Evolutionary conservation across 768 basidiomycete genomes (phyloP).

Genomic region (Phlebiopsis flavidoalba): DNA sequence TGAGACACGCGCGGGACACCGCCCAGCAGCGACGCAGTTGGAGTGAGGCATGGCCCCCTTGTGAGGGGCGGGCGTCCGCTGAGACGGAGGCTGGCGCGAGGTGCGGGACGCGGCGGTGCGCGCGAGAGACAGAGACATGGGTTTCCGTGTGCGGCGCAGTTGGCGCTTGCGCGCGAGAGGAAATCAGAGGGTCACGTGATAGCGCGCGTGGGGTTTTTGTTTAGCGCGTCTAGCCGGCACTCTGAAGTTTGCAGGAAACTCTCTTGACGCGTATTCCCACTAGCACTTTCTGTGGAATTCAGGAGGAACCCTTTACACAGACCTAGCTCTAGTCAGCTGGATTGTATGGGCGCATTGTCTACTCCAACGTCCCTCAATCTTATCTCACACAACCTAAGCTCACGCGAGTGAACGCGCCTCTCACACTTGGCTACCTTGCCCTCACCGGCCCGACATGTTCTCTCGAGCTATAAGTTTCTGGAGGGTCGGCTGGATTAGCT

Average conservation of each 20-base stretch:
- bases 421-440: not conserved
- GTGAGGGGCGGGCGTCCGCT: not conserved
- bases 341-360: not conserved
- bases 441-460: not conserved
- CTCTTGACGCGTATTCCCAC: too few species aligned
- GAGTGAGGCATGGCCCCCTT: not conserved
- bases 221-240: not conserved
- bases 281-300: not conserved
- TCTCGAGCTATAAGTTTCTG: not conserved
- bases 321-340: not conserved
- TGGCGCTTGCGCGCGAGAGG: not conserved
- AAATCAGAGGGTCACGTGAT: not conserved
- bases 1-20: not conserved
- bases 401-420: not conserved
- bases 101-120: slow-evolving; percentile 5
- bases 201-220: too few species aligned
- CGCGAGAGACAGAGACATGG: slow-evolving; percentile 8
- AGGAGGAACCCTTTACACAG: not conserved
- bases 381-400: not conserved
- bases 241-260: not conserved
- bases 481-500: too few species aligned
- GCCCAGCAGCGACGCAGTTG: not conserved
- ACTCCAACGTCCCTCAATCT: not conserved
- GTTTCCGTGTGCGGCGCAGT: not conserved
- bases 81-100: not conserved